A percentile compares a stretch with the other conserved stretches of the same genome.
phyloP scores from a whole-genome alignment of 805 yeast genomes.

The Metschnikowia lachancei region DNA sequence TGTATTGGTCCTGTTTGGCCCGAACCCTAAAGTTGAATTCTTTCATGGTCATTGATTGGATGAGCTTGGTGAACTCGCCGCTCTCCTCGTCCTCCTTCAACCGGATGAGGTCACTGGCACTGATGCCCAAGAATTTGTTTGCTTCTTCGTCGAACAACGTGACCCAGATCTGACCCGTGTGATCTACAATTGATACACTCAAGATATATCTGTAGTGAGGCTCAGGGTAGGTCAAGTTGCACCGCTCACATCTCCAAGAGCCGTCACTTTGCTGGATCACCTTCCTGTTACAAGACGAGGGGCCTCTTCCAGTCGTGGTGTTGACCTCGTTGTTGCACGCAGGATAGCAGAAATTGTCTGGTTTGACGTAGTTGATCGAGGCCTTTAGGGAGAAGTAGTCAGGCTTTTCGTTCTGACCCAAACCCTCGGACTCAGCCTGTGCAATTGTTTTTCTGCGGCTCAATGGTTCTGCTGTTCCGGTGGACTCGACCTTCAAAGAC shows the following conservation, averaged over 20 bases:
- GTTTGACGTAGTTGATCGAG: constrained; percentile 63
- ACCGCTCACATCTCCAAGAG: constrained; percentile 91
- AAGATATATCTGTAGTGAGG: constrained; percentile 82
- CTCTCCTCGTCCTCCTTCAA: constrained; percentile 40
- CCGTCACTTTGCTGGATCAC: constrained; percentile 68
- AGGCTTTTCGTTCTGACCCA: constrained; percentile 74
- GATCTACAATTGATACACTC: constrained; percentile 73
- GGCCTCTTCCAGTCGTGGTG: constrained; percentile 28
- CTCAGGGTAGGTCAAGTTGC: constrained; percentile 63
- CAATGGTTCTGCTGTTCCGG: constrained; percentile 34
- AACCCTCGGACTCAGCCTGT: constrained; percentile 61
- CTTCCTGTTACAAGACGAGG: constrained; percentile 67
- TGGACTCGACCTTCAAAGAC: constrained; percentile 53
- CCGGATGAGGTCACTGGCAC: constrained; percentile 60
- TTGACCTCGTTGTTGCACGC: constrained; percentile 65
- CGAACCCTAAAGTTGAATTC: constrained; percentile 74
- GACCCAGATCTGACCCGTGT: constrained; percentile 80
- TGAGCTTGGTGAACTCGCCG: constrained; percentile 41
- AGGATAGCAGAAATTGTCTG: constrained; percentile 82
- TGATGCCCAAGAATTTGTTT: constrained; percentile 56
- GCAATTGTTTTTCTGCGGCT: constrained; percentile 62
- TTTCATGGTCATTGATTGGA: constrained; percentile 55
- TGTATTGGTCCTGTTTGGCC: constrained; percentile 81
- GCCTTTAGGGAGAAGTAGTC: constrained; percentile 80
- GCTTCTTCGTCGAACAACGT: constrained; percentile 88